Evolutionary conservation across 1,284 basidiomycete genomes (phyloP).

Genomic region (Boletus albobrunnescens): DNA sequence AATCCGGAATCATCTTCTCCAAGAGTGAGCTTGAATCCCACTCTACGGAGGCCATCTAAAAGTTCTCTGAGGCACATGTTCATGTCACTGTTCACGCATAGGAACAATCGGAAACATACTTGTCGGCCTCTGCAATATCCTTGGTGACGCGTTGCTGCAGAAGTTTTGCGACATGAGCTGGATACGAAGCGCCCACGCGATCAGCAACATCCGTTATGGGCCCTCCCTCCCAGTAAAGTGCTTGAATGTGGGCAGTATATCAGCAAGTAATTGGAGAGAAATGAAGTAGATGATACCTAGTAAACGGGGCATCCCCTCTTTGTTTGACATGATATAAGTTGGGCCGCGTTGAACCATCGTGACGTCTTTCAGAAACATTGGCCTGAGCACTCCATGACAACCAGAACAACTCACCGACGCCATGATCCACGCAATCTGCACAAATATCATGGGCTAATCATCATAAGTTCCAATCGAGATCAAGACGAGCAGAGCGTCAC

Average conservation of each 20-base stretch:
- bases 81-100: constrained; percentile 34
- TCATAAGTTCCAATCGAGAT: not conserved
- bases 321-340: constrained; percentile 56
- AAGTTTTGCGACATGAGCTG: constrained; percentile 24
- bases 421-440: constrained; percentile 30
- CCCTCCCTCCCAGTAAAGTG: constrained; percentile 40
- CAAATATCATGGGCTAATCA: constrained; percentile 31
- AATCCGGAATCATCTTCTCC: constrained; percentile 54
- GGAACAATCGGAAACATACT: constrained; percentile 4
- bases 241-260: constrained; percentile 20
- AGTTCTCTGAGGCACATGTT: constrained; percentile 41
- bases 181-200: constrained; percentile 35
- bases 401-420: constrained; percentile 19
- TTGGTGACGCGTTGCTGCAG: constrained; percentile 43
- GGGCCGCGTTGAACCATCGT: constrained; percentile 62
- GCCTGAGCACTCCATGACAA: not conserved
- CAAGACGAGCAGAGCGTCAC: constrained; percentile 1
- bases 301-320: constrained; percentile 42
- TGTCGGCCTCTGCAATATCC: constrained; percentile 22
- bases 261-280: not conserved
- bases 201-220: constrained; percentile 41
- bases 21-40: constrained; percentile 56
- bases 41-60: constrained; percentile 47
- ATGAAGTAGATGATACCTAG: constrained; percentile 31
- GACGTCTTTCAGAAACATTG: constrained; percentile 38